These are phyloP conservation scores for Populus trichocarpa DNA, from an alignment of 441 rosid species.

Conservation along the genomic window DNA sequence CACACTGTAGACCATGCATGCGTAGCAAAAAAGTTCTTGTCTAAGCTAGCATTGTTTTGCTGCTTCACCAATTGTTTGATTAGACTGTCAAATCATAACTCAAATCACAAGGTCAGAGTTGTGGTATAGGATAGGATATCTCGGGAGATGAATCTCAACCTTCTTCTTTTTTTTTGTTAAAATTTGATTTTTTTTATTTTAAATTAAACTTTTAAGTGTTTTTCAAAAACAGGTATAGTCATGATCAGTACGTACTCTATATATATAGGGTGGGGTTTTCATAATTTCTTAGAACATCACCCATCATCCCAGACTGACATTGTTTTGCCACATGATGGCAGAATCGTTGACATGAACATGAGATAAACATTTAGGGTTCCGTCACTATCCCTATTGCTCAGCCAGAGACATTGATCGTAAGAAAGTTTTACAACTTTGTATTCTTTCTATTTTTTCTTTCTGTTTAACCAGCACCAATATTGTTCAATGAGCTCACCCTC, in stretches of 20 bases:
- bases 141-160: no score
- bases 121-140: not conserved
- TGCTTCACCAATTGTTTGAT: not conserved
- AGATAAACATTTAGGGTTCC: not conserved
- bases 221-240: no score
- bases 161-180: no score
- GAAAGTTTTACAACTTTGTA: not conserved
- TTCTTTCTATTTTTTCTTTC: no score
- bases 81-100: not conserved
- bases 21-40: no score
- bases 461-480: no score
- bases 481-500: not conserved
- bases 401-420: not conserved
- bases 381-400: not conserved
- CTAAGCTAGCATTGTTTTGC: not conserved
- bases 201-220: no score
- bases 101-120: not conserved
- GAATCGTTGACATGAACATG: not conserved
- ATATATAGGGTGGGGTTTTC: not conserved
- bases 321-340: not conserved
- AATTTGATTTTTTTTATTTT: no score
- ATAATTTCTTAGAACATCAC: not conserved
- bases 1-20: no score
- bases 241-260: no score
- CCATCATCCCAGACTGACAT: not conserved